Conservation (phyloP, 1,139 yeast species). For the Diutina rugosa region DNA sequence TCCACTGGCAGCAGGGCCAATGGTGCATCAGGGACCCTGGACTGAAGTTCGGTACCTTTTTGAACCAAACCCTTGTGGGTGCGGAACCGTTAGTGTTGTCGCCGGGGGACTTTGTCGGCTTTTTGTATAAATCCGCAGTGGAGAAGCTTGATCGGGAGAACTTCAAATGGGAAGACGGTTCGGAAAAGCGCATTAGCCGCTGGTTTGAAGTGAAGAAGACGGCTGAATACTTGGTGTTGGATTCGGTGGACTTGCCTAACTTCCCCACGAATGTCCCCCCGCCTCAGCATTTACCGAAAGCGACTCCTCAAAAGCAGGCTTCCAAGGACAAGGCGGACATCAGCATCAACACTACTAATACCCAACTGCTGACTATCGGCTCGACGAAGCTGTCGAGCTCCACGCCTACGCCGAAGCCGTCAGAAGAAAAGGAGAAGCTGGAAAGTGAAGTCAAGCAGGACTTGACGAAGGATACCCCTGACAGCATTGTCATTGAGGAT, state of each 20-base stretch:
- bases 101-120: constrained; percentile 12
- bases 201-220: not conserved
- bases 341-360: not conserved
- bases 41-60: constrained; percentile 30
- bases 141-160: not conserved
- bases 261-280: not conserved
- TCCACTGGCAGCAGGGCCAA: not conserved
- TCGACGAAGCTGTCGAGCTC: not conserved
- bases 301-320: too few species aligned
- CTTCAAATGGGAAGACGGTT: not conserved
- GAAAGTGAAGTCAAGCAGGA: not conserved
- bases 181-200: not conserved
- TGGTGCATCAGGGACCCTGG: constrained; percentile 14
- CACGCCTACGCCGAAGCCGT: not conserved
- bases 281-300: not conserved
- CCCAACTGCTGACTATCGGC: not conserved
- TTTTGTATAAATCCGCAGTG: constrained; percentile 4
- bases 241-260: not conserved
- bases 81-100: constrained; percentile 10
- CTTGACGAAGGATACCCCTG: not conserved
- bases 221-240: not conserved
- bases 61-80: constrained; percentile 15
- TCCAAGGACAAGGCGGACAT: too few species aligned
- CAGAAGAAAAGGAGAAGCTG: not conserved
- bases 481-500: not conserved